phyloP scores from a whole-genome alignment of 192 early-diverging fungal species.

The Coemansia sp. region DNA sequence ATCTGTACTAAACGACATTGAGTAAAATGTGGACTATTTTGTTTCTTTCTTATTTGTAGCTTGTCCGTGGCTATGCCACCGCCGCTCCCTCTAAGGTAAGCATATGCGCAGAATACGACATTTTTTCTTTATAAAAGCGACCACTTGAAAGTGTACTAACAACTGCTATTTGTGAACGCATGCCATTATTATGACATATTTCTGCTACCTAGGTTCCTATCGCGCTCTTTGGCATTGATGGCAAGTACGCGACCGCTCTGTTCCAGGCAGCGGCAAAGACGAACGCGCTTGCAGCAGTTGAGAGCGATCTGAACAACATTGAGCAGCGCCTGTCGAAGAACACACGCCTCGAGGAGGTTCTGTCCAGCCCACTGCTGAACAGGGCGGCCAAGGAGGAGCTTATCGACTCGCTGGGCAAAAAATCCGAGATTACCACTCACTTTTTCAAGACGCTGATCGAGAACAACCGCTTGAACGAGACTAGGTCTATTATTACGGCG shows the following conservation, averaged over 20 bases:
- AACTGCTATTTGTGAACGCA: not conserved
- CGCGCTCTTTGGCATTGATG: slow-evolving; percentile 89
- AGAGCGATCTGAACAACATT: slow-evolving; percentile 79
- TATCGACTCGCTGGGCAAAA: slow-evolving; percentile 67
- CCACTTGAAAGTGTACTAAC: not conserved
- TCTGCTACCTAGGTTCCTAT: slow-evolving; percentile 66
- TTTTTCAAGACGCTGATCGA: slow-evolving; percentile 91
- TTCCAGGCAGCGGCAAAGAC: slow-evolving; percentile 89
- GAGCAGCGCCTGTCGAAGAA: slow-evolving; percentile 72
- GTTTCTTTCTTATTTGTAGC: slow-evolving; percentile 34
- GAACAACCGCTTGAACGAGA: slow-evolving; percentile 90
- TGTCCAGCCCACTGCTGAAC: slow-evolving; percentile 89
- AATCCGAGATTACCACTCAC: slow-evolving; percentile 83
- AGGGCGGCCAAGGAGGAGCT: slow-evolving; percentile 72
- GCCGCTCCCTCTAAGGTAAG: slow-evolving; percentile 58
- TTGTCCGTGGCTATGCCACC: slow-evolving; percentile 64
- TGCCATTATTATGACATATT: not conserved
- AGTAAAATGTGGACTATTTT: not conserved
- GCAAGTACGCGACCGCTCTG: slow-evolving; percentile 96
- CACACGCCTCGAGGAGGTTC: slow-evolving; percentile 64
- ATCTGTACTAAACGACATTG: not conserved
- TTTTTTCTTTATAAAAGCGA: not conserved
- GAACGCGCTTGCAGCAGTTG: slow-evolving; percentile 77
- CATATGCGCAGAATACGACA: not conserved
- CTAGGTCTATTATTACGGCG: slow-evolving; percentile 76